phyloP scores from a whole-genome alignment of 1,139 yeast genomes.

The Magnusiomyces ingens region DNA sequence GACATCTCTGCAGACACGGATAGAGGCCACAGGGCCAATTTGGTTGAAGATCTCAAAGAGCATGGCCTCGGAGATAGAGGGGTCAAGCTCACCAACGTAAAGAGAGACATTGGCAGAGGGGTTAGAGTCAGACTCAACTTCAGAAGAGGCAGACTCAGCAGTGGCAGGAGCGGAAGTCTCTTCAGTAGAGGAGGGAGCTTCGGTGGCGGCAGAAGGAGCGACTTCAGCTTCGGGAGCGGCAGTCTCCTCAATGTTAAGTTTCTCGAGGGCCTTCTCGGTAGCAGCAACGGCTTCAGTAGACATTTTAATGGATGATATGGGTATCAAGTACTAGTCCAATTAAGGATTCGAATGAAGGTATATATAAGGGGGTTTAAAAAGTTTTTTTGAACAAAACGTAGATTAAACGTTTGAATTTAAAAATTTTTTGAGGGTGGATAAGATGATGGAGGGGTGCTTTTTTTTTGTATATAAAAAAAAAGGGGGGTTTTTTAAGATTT shows the following conservation, averaged over 20 bases:
- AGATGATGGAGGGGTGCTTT: not conserved
- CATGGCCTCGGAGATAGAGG: constrained; percentile 87
- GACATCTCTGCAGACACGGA: constrained; percentile 98
- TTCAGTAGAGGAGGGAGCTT: constrained; percentile 19
- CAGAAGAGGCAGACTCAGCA: constrained; percentile 24
- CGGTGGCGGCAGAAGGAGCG: constrained; percentile 18
- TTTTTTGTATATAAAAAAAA: not conserved
- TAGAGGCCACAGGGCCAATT: constrained; percentile 92
- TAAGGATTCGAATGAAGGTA: not conserved
- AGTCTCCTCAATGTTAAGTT: constrained; percentile 29
- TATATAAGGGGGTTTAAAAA: constrained; percentile 4
- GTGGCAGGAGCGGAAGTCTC: constrained; percentile 17
- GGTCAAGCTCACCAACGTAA: constrained; percentile 96
- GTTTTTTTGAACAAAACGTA: constrained; percentile 4
- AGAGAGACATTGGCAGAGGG: constrained; percentile 65
- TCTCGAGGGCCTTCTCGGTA: constrained; percentile 36
- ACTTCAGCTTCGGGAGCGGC: constrained; percentile 22
- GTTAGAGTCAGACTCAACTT: constrained; percentile 32
- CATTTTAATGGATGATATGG: constrained; percentile 19
- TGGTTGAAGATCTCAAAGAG: constrained; percentile 92
- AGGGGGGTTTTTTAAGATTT: constrained; percentile 16
- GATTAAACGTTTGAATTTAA: constrained; percentile 1
- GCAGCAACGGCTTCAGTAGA: constrained; percentile 36
- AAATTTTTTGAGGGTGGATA: not conserved
- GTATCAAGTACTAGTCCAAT: not conserved